Conservation (phyloP, 768 basidiomycete species). For the Arthromyces matolae region DNA sequence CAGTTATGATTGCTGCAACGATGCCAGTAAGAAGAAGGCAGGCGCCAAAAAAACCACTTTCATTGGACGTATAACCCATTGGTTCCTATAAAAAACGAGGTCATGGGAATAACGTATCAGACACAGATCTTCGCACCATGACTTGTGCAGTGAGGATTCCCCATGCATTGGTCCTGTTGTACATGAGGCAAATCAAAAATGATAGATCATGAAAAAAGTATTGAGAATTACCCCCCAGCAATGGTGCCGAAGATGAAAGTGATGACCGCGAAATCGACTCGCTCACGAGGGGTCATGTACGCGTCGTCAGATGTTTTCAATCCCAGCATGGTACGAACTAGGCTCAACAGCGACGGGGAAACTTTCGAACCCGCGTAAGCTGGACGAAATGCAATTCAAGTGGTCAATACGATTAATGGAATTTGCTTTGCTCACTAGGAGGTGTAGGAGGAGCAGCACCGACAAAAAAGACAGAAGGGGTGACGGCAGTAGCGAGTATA, state of each 20-base stretch:
- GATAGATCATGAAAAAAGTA: neutral
- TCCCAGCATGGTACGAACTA: constrained; percentile 54
- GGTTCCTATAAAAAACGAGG: constrained; percentile 46
- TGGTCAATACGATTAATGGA: too few species aligned
- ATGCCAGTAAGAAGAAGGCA: constrained; percentile 68
- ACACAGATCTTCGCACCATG: constrained; percentile 43
- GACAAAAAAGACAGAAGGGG: constrained; percentile 60
- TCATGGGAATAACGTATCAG: neutral
- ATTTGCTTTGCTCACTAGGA: constrained; percentile 74
- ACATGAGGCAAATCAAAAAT: too few species aligned
- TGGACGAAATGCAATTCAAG: too few species aligned
- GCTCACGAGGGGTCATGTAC: constrained; percentile 61
- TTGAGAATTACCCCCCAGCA: constrained; percentile 47
- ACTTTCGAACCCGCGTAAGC: constrained; percentile 67
- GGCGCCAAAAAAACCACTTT: constrained; percentile 68
- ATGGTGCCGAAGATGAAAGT: constrained; percentile 58
- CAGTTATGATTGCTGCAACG: constrained; percentile 58
- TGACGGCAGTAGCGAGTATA: constrained; percentile 61
- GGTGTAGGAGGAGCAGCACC: constrained; percentile 64
- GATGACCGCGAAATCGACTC: constrained; percentile 66
- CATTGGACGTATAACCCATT: constrained; percentile 62
- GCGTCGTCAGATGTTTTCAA: constrained; percentile 36
- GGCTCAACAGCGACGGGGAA: constrained; percentile 48
- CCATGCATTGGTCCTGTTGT: constrained; percentile 55
- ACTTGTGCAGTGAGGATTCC: constrained; percentile 64